Percentiles rank a stretch among this genome's conserved stretches.
Conservation (phyloP, 345 rosid species). For the sweet orange (Citrus sinensis) region DVS_A1.0 CM039163.1:4419501-4420000, state of each 20-base stretch:
- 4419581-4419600: constrained; percentile 44
- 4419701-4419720: background rate
- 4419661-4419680: too few relatives aligned
- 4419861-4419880: background rate
- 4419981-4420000: too few relatives aligned
- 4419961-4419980: background rate
- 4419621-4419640: constrained; percentile 38
- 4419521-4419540: constrained; percentile 58
- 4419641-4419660: background rate
- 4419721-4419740: background rate
- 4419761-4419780: constrained; percentile 52
- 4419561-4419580: constrained; percentile 39
- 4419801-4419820: constrained; percentile 44
- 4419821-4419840: constrained; percentile 58
- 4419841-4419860: constrained; percentile 25
- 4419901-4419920: background rate
- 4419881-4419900: constrained; percentile 36
- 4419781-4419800: constrained; percentile 57
- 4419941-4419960: background rate
- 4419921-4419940: constrained; percentile 4
- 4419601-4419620: constrained; percentile 32
- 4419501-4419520: constrained; percentile 47
- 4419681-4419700: too few relatives aligned
- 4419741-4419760: constrained; percentile 43
- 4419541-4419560: constrained; percentile 39